Evolutionary conservation across 257 asterid species (phyloP), one percentile per base, ranked within the genome.

Genomic region (Striga asiatica): DNA sequence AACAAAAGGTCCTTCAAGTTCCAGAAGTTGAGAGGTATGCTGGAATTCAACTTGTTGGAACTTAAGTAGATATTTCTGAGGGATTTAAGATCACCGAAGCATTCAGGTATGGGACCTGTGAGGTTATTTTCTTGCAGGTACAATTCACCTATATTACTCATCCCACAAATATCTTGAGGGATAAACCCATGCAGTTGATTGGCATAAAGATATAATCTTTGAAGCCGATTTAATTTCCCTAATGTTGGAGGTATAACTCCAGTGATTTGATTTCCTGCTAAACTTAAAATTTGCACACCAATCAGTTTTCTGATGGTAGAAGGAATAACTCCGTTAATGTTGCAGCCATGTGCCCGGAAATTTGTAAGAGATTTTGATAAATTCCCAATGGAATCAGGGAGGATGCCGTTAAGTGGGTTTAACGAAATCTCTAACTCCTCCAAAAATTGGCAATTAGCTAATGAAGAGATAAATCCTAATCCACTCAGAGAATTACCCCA

Each of bases 51-150:
- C 9, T 31, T 20, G 62, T 67, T 72, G 0, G 57, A 52, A n/a
- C 53, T 53, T 38, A 72, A 66, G 42, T 16, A 4, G 19, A 72
- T 6, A 2, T 14, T 6, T 66, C 57, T 45, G 11, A 71, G 18
- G 14, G 70, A 54, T 42, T 23, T 0, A 3, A 68, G 1, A 11
- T 55, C 46, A 17, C 72, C 72, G 0, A 73, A 60, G 42, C 78
- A 73, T 59, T 65, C 48, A 0, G 71, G 75, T 27, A 73, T 64
- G 12, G 59, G 8, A 42, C 74, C 69, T 13, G 32, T n/a, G 7
- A 73, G 60, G 29, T 11, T 31, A 37, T 73, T 73, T 14, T 10
- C 43, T 39, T 34, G 20, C 2, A 68, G 17, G 57, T n/a, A 12
- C 46, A 73, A 39, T 0, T 60, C 56, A n/a, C 50, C 58, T 25